Conservation (phyloP, 345 rosid genomes). For the Trapa incisa region DNA sequence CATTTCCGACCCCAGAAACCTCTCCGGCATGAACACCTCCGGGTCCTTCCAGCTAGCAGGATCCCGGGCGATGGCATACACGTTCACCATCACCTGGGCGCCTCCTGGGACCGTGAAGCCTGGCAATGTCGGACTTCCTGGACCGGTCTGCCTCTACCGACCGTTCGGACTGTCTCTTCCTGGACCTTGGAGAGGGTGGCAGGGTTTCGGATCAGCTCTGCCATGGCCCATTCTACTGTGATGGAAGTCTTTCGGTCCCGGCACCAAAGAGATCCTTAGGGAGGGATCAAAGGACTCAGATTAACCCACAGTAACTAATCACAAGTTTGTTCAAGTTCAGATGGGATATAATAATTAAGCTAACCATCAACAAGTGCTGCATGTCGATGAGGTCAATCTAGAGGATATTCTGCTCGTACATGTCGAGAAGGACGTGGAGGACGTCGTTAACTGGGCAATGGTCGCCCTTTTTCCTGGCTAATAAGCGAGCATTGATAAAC, state of each 20-base stretch:
- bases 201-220: conserved; percentile 12
- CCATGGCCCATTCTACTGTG: conserved; percentile 24
- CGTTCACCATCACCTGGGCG: conserved; percentile 25
- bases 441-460: conserved; percentile 15
- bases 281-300: no score
- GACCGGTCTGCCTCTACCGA: conserved; percentile 15
- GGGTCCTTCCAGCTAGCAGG: conserved; percentile 23
- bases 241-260: conserved; percentile 30
- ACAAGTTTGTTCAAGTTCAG: no score
- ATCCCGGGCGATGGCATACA: conserved; percentile 31
- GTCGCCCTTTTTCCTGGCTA: conserved; percentile 1
- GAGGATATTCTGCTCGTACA: conserved; percentile 8
- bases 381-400: conserved; percentile 9
- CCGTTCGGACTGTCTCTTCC: conserved; percentile 15
- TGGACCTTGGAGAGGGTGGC: neutral
- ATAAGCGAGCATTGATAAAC: conserved; percentile 15
- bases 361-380: conserved; percentile 23
- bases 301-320: no score
- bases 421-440: conserved; percentile 23
- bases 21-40: conserved; percentile 18
- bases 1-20: conserved; percentile 13
- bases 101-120: conserved; percentile 18
- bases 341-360: neutral
- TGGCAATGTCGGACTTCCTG: conserved; percentile 20
- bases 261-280: conserved; percentile 26